A percentile compares a stretch with the other conserved stretches of the same genome.
Conservation (phyloP, 345 rosid species). For the Pugionium cornutum region DNA sequence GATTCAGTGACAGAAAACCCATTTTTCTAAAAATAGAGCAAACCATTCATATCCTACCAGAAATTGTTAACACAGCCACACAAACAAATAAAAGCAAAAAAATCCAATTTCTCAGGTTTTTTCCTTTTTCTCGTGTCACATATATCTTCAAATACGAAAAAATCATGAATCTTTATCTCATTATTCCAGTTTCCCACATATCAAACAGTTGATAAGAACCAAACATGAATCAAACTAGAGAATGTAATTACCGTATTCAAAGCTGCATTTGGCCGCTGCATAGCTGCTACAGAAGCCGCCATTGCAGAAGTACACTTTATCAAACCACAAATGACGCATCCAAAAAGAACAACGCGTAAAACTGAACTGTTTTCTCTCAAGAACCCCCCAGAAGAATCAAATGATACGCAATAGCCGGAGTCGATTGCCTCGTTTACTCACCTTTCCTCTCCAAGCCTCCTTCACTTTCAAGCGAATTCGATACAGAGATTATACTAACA, state of each 20-base stretch:
- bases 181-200: slow-evolving; percentile 18
- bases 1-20: not conserved
- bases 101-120: not conserved
- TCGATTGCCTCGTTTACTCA: slow-evolving; percentile 6
- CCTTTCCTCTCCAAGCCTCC: slow-evolving; percentile 5
- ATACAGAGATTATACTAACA: slow-evolving; percentile 15
- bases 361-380: slow-evolving; percentile 5
- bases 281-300: slow-evolving; percentile 76
- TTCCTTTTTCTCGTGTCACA: too few species aligned
- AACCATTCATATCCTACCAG: not conserved
- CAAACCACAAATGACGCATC: slow-evolving; percentile 13
- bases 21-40: not conserved
- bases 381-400: slow-evolving; percentile 10
- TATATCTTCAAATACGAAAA: too few species aligned
- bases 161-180: not conserved
- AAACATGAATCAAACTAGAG: slow-evolving; percentile 1
- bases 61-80: slow-evolving; percentile 2
- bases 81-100: not conserved
- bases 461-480: not conserved
- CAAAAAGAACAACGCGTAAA: not conserved
- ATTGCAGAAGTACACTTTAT: slow-evolving; percentile 44
- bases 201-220: slow-evolving; percentile 18
- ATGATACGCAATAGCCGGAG: slow-evolving; percentile 27
- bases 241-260: slow-evolving; percentile 61
- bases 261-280: slow-evolving; percentile 72